Percentiles rank a stretch among this genome's conserved stretches.
Evolutionary conservation across 148 eudicot genomes (phyloP).

Genomic region (Rhododendron kiyosumense): DNA sequence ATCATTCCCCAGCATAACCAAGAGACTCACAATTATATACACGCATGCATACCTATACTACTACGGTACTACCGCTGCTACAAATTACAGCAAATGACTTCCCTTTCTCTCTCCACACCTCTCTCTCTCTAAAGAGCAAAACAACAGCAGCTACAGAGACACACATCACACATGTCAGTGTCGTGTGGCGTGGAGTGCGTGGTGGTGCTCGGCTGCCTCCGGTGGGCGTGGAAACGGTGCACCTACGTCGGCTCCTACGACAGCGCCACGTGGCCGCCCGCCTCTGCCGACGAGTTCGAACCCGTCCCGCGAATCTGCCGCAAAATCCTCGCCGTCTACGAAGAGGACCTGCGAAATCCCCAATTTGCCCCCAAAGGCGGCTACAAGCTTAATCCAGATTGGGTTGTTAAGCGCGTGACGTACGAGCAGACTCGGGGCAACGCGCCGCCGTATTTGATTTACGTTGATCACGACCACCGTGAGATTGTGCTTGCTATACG

Average conservation of each 20-base stretch:
- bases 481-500: slow-evolving; percentile 72
- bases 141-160: not conserved
- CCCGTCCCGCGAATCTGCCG: slow-evolving; percentile 79
- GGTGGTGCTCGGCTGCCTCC: slow-evolving; percentile 47
- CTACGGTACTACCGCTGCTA: not conserved
- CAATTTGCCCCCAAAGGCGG: slow-evolving; percentile 46
- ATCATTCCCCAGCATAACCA: not conserved
- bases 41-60: not conserved
- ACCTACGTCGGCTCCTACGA: slow-evolving; percentile 86
- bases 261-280: slow-evolving; percentile 73
- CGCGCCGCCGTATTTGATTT: slow-evolving; percentile 83
- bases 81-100: not conserved
- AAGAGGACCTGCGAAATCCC: slow-evolving; percentile 63
- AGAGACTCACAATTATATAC: not conserved
- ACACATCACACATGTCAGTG: slow-evolving; percentile 36
- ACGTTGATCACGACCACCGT: slow-evolving; percentile 47
- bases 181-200: slow-evolving; percentile 68
- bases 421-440: slow-evolving; percentile 63
- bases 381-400: slow-evolving; percentile 63
- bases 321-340: slow-evolving; percentile 70
- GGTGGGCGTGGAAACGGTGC: slow-evolving; percentile 94
- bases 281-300: slow-evolving; percentile 64
- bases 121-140: not conserved
- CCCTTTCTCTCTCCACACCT: not conserved
- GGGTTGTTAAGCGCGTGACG: slow-evolving; percentile 61